A percentile compares a stretch with the other conserved stretches of the same genome.
phyloP scores from a whole-genome alignment of 352 stramenopile species.

The Phytophthora chlamydospora region DNA sequence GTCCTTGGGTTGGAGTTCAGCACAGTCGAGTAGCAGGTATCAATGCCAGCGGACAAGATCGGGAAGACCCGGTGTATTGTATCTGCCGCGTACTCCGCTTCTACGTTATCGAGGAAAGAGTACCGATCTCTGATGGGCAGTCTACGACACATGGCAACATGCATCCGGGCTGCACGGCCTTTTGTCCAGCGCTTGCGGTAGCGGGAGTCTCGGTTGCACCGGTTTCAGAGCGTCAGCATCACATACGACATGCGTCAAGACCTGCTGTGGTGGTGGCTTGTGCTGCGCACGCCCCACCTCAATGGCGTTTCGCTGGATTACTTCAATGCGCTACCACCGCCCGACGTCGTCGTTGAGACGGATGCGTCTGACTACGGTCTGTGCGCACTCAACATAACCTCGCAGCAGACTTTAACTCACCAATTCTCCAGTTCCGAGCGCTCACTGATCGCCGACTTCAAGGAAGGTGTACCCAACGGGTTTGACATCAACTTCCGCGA shows the following conservation, averaged over 20 bases:
- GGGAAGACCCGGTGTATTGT: neutral
- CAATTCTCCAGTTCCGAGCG: neutral
- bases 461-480: neutral
- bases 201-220: neutral
- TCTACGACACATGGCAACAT: neutral
- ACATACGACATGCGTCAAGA: conserved; percentile 9
- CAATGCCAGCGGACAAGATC: conserved; percentile 10
- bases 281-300: conserved; percentile 12
- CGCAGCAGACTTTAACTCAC: neutral
- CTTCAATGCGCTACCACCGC: conserved; percentile 13
- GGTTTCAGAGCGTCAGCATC: neutral
- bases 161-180: neutral
- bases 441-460: neutral
- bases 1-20: conserved; percentile 14
- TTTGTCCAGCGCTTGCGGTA: neutral
- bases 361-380: conserved; percentile 25
- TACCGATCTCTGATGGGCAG: conserved; percentile 20
- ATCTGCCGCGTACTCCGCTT: neutral
- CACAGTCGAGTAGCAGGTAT: neutral
- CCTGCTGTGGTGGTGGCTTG: conserved; percentile 27
- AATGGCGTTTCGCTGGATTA: conserved; percentile 28
- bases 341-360: conserved; percentile 17
- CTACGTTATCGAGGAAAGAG: neutral
- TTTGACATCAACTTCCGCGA: conserved; percentile 2
- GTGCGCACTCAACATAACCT: conserved; percentile 7